Conservation (phyloP, 2,329 filamentous ascomycete genomes). For the Lachnum nothofagi region DNA sequence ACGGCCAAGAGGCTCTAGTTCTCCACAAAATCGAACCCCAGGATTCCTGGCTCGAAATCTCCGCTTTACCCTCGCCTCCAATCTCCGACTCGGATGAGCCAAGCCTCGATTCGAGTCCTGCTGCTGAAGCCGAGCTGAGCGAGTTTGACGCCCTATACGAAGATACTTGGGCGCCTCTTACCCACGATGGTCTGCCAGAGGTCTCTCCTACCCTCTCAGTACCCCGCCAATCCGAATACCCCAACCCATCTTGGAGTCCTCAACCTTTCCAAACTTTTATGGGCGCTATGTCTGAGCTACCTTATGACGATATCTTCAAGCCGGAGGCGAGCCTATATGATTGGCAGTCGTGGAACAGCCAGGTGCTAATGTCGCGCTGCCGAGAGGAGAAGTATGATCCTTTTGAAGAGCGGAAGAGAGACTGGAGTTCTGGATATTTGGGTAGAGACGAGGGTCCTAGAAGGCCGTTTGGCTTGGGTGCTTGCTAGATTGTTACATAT, state of each 20-base stretch:
- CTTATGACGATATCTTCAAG: conserved; percentile 33
- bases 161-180: conserved; percentile 25
- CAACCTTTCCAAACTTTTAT: conserved; percentile 33
- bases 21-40: conserved; percentile 10
- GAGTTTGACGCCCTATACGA: conserved; percentile 31
- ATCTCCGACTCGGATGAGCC: conserved; percentile 17
- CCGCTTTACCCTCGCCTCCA: conserved; percentile 27
- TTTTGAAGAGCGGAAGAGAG: conserved; percentile 22
- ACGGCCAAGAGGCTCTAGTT: background rate
- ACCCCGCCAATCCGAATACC: conserved; percentile 20
- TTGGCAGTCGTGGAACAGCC: conserved; percentile 30
- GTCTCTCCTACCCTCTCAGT: background rate
- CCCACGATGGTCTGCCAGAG: conserved; percentile 5
- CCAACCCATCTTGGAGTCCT: conserved; percentile 26
- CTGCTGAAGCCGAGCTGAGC: conserved; percentile 12
- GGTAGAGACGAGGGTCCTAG: conserved; percentile 12
- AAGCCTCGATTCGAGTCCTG: conserved; percentile 13
- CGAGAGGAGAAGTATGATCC: conserved; percentile 30
- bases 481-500: conserved; percentile 13
- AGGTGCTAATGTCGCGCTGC: conserved; percentile 28
- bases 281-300: conserved; percentile 29
- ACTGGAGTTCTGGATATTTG: conserved; percentile 15
- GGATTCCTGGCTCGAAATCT: conserved; percentile 19
- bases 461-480: conserved; percentile 19
- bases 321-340: conserved; percentile 28